Evolutionary conservation across 257 asterid species (phyloP).

Genomic region (Gynochthodes officinalis): DNA sequence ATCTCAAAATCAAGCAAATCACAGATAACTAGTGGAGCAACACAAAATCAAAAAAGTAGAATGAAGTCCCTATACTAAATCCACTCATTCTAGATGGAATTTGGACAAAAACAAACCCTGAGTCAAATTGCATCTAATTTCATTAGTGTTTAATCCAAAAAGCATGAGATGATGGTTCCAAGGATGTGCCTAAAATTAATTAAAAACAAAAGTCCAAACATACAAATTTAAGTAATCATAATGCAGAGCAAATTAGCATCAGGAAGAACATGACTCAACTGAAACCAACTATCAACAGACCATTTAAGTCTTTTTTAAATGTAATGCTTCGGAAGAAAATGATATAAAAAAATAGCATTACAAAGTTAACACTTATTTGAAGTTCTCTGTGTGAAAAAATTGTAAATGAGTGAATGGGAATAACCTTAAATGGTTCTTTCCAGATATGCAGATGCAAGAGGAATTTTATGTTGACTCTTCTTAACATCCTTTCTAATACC

Average conservation of each 20-base stretch:
- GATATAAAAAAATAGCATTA: neutral
- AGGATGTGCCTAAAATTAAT: too few species aligned
- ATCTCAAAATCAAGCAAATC: neutral
- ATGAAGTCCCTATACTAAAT: neutral
- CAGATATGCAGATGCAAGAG: neutral
- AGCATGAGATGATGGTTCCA: too few species aligned
- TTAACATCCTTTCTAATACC: neutral
- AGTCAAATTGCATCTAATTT: neutral
- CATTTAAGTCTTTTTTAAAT: neutral
- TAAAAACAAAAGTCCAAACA: neutral
- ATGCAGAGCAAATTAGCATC: neutral
- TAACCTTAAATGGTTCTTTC: neutral
- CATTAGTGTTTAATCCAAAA: neutral
- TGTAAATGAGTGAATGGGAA: neutral
- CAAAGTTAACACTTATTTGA: neutral
- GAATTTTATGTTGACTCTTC: neutral
- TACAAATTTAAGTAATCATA: neutral
- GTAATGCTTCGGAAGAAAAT: neutral
- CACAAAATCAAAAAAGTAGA: neutral
- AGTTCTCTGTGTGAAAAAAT: neutral
- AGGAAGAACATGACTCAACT: neutral
- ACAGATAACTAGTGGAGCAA: neutral
- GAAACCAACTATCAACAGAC: neutral
- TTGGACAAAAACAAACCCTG: neutral
- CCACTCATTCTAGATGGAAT: neutral